Evolutionary conservation across 768 basidiomycete species (phyloP).

Genomic region (Auricularia heimuer): DNA sequence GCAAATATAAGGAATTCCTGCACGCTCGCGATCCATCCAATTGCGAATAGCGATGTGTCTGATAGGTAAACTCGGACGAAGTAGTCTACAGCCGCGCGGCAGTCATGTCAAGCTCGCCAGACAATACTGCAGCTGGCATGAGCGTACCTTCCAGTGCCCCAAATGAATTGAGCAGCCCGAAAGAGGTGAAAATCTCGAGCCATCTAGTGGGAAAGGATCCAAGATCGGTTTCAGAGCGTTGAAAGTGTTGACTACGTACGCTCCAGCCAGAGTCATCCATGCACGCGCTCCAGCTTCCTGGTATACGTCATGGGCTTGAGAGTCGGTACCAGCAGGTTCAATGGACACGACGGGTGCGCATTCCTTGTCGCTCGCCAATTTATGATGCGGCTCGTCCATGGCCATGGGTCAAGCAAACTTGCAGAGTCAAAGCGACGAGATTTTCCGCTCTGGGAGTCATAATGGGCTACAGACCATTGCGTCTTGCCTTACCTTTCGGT

Average conservation of each 20-base stretch:
- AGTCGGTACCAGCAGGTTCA: too few relatives aligned
- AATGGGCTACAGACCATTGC: too few relatives aligned
- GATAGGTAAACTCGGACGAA: constrained; percentile 29
- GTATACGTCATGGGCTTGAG: not conserved
- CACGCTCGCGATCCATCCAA: constrained; percentile 37
- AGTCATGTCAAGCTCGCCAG: not conserved
- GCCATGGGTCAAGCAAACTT: too few relatives aligned
- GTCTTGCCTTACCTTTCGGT: too few relatives aligned
- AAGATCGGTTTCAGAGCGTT: not conserved
- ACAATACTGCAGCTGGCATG: not conserved
- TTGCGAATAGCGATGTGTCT: constrained; percentile 15
- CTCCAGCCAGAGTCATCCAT: constrained; percentile 5
- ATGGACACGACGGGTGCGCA: too few relatives aligned
- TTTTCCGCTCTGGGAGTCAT: too few relatives aligned
- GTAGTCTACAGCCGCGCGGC: constrained; percentile 21
- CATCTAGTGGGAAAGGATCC: not conserved
- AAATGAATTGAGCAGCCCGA: constrained; percentile 37
- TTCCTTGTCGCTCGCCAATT: too few relatives aligned
- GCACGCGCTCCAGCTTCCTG: constrained; percentile 1
- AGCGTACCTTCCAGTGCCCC: constrained; percentile 33
- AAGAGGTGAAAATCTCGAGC: constrained; percentile 7
- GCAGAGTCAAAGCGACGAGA: too few relatives aligned
- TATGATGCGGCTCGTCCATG: too few relatives aligned
- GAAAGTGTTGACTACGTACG: not conserved
- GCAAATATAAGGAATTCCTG: constrained; percentile 39